Conservation (phyloP, 495 filamentous ascomycete species). For the Penicillium maclennaniae region DNA sequence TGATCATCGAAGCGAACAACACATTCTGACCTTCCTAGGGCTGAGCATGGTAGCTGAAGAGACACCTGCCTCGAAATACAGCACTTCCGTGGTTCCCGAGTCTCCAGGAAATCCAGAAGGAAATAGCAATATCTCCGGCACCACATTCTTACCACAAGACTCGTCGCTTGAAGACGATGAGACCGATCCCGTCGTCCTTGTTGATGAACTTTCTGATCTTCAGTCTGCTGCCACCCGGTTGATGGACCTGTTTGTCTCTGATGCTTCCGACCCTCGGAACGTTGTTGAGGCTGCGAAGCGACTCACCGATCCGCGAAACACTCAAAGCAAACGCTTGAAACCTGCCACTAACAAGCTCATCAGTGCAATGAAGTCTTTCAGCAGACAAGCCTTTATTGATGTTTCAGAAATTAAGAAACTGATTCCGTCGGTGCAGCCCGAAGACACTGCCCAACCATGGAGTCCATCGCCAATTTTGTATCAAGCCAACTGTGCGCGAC, state of each 20-base stretch:
- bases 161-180: constrained; percentile 25
- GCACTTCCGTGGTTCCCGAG: constrained; percentile 17
- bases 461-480: constrained; percentile 27
- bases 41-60: constrained; percentile 14
- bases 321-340: constrained; percentile 26
- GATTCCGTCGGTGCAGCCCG: constrained; percentile 19
- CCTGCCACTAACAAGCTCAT: constrained; percentile 17
- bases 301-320: constrained; percentile 24
- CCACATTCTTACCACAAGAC: constrained; percentile 29
- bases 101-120: constrained; percentile 29
- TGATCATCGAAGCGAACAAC: background rate
- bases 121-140: constrained; percentile 38
- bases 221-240: constrained; percentile 25
- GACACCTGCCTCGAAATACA: constrained; percentile 2
- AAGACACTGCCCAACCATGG: constrained; percentile 16
- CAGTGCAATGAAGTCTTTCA: constrained; percentile 24
- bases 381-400: constrained; percentile 28
- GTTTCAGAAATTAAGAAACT: constrained; percentile 11
- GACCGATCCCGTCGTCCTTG: constrained; percentile 26
- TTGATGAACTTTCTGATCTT: constrained; percentile 34
- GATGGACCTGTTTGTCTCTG: constrained; percentile 27
- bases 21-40: constrained; percentile 15
- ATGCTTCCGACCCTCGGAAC: constrained; percentile 14
- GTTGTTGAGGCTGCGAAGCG: constrained; percentile 25
- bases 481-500: constrained; percentile 38